Percentiles rank a stretch among this genome's conserved stretches.
These are phyloP conservation scores for Lactarius hengduanensis DNA, from an alignment of 768 basidiomycete genomes.

Conservation along the genomic window DNA sequence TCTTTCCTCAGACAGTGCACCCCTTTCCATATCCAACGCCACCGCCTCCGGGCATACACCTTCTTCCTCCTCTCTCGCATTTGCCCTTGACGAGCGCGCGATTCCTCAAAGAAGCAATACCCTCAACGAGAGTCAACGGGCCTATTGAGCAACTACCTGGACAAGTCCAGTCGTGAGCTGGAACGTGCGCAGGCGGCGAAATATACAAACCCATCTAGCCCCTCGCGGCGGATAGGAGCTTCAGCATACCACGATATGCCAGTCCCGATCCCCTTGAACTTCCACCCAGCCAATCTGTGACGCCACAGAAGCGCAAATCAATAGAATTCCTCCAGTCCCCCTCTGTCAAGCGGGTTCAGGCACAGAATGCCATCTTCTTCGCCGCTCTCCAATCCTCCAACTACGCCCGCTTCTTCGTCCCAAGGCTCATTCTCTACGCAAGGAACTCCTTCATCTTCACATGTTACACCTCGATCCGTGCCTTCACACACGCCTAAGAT, in stretches of 20 bases:
- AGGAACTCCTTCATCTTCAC: slow-evolving; percentile 10
- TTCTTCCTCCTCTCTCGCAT: slow-evolving; percentile 74
- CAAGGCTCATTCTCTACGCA: slow-evolving; percentile 19
- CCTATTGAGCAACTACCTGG: slow-evolving; percentile 69
- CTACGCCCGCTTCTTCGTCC: slow-evolving; percentile 26
- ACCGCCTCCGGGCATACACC: slow-evolving; percentile 58
- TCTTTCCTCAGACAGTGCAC: slow-evolving; percentile 64
- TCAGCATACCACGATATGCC: slow-evolving; percentile 33
- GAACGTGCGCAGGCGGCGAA: slow-evolving; percentile 34
- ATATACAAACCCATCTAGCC: slow-evolving; percentile 26
- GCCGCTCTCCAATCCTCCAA: slow-evolving; percentile 19
- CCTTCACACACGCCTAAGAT: slow-evolving; percentile 30
- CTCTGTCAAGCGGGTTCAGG: slow-evolving; percentile 55
- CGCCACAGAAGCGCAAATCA: slow-evolving; percentile 72
- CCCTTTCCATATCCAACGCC: slow-evolving; percentile 68
- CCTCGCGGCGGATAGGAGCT: slow-evolving; percentile 32
- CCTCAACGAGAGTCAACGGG: slow-evolving; percentile 55
- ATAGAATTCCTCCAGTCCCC: slow-evolving; percentile 60
- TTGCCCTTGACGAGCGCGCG: slow-evolving; percentile 57
- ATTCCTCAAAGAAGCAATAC: slow-evolving; percentile 37
- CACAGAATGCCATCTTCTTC: slow-evolving; percentile 29
- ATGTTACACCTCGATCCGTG: slow-evolving; percentile 11
- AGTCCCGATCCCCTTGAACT: slow-evolving; percentile 34
- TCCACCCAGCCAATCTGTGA: slow-evolving; percentile 37
- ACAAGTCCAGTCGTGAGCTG: slow-evolving; percentile 50